A percentile compares a stretch with the other conserved stretches of the same genome.
Evolutionary conservation across 768 basidiomycete species (phyloP).

Genomic region (Auricularia cornea): DNA sequence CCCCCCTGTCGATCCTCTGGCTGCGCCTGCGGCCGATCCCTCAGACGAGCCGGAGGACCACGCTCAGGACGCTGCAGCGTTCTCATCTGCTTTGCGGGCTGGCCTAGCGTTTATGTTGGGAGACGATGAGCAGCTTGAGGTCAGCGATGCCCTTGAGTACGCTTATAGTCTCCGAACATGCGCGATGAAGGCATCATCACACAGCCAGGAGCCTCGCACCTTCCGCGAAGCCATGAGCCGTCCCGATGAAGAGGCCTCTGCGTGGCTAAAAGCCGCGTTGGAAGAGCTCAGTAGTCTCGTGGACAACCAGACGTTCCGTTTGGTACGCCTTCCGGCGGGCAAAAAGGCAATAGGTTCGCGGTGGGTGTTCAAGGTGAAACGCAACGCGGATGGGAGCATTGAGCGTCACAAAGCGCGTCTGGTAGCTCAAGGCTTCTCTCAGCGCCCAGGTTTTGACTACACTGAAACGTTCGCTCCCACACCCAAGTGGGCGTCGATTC

Average conservation of each 20-base stretch:
- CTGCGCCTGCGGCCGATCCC: neutral
- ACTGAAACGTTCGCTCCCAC: slow-evolving; percentile 27
- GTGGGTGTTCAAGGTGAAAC: slow-evolving; percentile 21
- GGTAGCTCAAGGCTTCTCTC: slow-evolving; percentile 33
- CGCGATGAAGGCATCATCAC: neutral
- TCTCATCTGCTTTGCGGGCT: too few relatives aligned
- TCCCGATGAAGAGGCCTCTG: neutral
- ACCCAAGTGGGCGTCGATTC: slow-evolving; percentile 16
- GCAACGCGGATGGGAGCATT: slow-evolving; percentile 13
- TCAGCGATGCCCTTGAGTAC: neutral
- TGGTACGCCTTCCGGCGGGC: slow-evolving; percentile 10
- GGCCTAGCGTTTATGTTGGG: neutral
- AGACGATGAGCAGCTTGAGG: neutral
- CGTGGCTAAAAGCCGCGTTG: slow-evolving; percentile 12
- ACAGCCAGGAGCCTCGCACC: neutral
- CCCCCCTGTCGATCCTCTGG: too few relatives aligned
- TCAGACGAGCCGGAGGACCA: neutral
- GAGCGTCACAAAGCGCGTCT: slow-evolving; percentile 25
- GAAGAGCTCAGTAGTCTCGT: slow-evolving; percentile 10
- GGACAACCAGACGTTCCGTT: slow-evolving; percentile 9
- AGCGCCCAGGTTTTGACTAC: slow-evolving; percentile 29
- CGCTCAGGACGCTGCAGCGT: too few relatives aligned
- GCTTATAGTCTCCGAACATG: neutral
- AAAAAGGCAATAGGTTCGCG: slow-evolving; percentile 13
- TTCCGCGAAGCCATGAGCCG: neutral